Conservation (phyloP, 768 basidiomycete genomes). For the Agrocybe praecox region DNA sequence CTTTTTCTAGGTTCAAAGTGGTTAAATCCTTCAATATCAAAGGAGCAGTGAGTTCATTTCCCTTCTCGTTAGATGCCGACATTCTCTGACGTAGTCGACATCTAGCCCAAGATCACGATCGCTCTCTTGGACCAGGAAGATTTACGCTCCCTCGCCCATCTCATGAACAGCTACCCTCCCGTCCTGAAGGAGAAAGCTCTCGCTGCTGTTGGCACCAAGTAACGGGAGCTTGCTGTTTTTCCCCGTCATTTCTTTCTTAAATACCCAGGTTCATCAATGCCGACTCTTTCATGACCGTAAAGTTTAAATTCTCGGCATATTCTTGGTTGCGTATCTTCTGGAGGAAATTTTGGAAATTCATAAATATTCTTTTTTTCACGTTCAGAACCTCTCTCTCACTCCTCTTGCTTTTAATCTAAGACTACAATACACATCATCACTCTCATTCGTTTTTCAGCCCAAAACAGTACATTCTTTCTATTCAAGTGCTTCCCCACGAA, state of each 20-base stretch:
- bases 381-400: not conserved
- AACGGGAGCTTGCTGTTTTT: conserved; percentile 6
- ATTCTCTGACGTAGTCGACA: not conserved
- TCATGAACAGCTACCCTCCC: conserved; percentile 85
- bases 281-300: not conserved
- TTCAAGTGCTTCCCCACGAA: no score
- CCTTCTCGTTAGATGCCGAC: not conserved
- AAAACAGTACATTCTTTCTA: not conserved
- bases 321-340: not conserved
- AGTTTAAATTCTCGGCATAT: not conserved
- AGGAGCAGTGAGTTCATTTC: conserved; percentile 56
- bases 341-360: not conserved
- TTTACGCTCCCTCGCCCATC: conserved; percentile 77
- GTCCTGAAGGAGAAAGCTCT: conserved; percentile 80
- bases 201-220: conserved; percentile 28
- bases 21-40: conserved; percentile 85
- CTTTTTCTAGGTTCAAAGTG: conserved; percentile 44
- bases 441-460: not conserved
- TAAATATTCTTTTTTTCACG: not conserved
- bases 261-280: not conserved
- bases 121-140: conserved; percentile 84
- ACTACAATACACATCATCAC: conserved; percentile 6
- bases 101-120: conserved; percentile 83
- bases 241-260: not conserved
- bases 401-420: conserved; percentile 3